phyloP scores from a whole-genome alignment of 2,329 filamentous ascomycete genomes.

The Penicillium sp. region DNA sequence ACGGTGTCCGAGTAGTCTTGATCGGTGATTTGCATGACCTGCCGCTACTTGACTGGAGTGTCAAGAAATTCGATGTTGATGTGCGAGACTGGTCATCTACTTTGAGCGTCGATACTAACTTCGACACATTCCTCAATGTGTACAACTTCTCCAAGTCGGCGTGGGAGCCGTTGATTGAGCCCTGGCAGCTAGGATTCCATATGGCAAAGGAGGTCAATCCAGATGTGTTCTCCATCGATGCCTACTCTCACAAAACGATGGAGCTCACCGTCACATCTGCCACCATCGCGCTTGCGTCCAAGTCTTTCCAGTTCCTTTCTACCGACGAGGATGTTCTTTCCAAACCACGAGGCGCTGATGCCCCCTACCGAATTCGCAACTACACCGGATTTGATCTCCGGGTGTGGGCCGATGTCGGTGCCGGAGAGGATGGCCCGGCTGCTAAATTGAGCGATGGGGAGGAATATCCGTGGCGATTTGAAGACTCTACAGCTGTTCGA shows the following conservation, averaged over 20 bases:
- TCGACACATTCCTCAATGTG: slow-evolving; percentile 91
- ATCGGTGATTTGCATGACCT: slow-evolving; percentile 96
- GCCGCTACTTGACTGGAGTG: slow-evolving; percentile 85
- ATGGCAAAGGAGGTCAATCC: slow-evolving; percentile 71
- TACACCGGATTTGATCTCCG: slow-evolving; percentile 90
- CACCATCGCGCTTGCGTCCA: slow-evolving; percentile 86
- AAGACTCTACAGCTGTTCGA: slow-evolving; percentile 93
- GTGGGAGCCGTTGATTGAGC: slow-evolving; percentile 94
- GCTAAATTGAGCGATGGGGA: slow-evolving; percentile 80
- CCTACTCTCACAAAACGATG: slow-evolving; percentile 83
- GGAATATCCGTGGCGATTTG: slow-evolving; percentile 92
- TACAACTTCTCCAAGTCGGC: slow-evolving; percentile 99
- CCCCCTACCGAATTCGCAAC: slow-evolving; percentile 89
- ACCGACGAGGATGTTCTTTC: slow-evolving; percentile 86
- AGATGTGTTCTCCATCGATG: slow-evolving; percentile 72
- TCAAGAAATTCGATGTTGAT: slow-evolving; percentile 80
- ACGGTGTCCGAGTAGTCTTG: slow-evolving; percentile 84
- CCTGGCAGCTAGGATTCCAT: slow-evolving; percentile 91
- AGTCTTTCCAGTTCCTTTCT: slow-evolving; percentile 84
- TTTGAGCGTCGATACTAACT: slow-evolving; percentile 79
- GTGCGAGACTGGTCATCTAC: slow-evolving; percentile 88
- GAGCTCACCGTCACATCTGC: slow-evolving; percentile 91
- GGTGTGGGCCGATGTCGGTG: slow-evolving; percentile 71
- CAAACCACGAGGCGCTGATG: slow-evolving; percentile 85
- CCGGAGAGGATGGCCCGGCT: slow-evolving; percentile 61